These are phyloP conservation scores for Boletus speciosus DNA, from an alignment of 768 basidiomycete genomes.

Conservation along the genomic window DNA sequence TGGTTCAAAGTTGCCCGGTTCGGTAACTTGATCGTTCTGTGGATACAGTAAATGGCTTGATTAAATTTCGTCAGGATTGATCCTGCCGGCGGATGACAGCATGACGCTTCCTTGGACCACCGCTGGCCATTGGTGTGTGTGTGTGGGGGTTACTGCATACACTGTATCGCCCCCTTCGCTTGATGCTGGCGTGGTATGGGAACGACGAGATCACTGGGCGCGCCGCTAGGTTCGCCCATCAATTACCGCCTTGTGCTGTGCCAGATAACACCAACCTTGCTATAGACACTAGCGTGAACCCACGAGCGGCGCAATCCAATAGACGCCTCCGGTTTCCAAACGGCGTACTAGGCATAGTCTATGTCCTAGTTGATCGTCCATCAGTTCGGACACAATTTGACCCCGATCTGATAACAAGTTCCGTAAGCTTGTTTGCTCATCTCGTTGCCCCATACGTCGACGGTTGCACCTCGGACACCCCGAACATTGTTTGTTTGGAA, in stretches of 20 bases:
- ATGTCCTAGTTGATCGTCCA: neutral
- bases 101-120: neutral
- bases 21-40: neutral
- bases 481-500: neutral
- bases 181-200: slow-evolving; percentile 1
- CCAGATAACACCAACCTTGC: neutral
- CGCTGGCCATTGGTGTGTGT: neutral
- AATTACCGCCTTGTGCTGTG: neutral
- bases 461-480: slow-evolving; percentile 2
- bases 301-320: neutral
- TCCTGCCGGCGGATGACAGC: neutral
- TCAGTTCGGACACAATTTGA: no score
- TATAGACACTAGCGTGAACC: neutral
- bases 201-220: neutral
- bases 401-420: neutral
- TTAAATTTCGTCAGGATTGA: slow-evolving; percentile 1
- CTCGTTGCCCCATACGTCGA: neutral
- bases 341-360: neutral
- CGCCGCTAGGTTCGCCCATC: neutral
- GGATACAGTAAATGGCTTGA: slow-evolving; percentile 6
- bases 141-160: neutral
- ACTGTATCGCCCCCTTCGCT: neutral
- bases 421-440: neutral
- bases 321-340: no score
- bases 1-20: slow-evolving; percentile 10